Evolutionary conservation across 495 filamentous ascomycete genomes (phyloP).

Genomic region (Penicillium salamii): DNA sequence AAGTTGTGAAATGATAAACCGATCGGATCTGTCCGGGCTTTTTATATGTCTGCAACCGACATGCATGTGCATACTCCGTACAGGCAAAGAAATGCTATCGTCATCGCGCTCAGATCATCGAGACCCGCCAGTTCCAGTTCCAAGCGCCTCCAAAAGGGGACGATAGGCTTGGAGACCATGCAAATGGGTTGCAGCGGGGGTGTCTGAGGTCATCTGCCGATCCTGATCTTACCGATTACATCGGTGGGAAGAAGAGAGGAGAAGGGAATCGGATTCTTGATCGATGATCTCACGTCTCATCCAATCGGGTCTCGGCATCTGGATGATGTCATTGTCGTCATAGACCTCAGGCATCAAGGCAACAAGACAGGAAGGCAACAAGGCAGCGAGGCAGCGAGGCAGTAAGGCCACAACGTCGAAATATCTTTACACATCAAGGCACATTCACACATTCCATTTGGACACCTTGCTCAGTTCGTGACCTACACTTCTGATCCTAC

Average conservation of each 20-base stretch:
- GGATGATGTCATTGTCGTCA: background rate
- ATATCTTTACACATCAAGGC: too few species aligned
- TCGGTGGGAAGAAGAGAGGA: background rate
- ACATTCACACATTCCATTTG: too few species aligned
- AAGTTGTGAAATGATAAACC: background rate
- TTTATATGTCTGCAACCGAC: background rate
- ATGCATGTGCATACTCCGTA: background rate
- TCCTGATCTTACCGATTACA: background rate
- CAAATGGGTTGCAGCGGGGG: background rate
- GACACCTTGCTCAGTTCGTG: too few species aligned
- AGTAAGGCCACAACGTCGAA: background rate
- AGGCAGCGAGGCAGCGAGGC: background rate
- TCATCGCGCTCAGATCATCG: background rate
- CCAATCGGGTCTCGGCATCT: too few species aligned
- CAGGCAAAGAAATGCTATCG: background rate
- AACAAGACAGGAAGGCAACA: too few species aligned
- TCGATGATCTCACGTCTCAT: too few species aligned
- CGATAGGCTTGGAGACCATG: background rate
- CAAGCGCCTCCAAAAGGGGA: background rate
- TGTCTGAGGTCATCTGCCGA: background rate
- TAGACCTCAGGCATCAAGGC: background rate
- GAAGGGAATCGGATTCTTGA: too few species aligned
- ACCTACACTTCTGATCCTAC: too few species aligned
- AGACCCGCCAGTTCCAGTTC: background rate
- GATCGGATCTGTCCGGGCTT: background rate